phyloP scores from a whole-genome alignment of 1,284 basidiomycete species.

The Phlebopus sp. region DNA sequence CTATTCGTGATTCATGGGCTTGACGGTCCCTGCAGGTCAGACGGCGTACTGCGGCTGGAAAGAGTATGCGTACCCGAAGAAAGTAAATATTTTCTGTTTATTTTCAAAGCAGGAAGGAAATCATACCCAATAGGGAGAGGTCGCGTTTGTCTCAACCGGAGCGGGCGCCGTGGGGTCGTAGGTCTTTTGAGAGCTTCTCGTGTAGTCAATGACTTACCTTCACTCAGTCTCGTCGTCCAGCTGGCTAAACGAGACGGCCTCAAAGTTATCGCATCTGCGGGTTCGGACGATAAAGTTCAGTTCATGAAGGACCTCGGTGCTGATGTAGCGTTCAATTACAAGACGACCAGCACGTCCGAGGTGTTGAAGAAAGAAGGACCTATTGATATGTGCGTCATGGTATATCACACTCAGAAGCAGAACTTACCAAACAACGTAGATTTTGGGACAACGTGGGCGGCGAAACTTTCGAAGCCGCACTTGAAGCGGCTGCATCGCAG shows the following conservation, averaged over 20 bases:
- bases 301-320: slow-evolving; percentile 36
- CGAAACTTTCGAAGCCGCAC: slow-evolving; percentile 56
- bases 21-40: slow-evolving; percentile 9
- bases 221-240: slow-evolving; percentile 30
- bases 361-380: slow-evolving; percentile 24
- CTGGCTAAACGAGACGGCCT: slow-evolving; percentile 38
- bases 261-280: slow-evolving; percentile 39
- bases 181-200: slow-evolving; percentile 3
- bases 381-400: slow-evolving; percentile 17
- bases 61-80: slow-evolving; percentile 18
- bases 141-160: slow-evolving; percentile 11
- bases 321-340: slow-evolving; percentile 40
- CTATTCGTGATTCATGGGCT: background rate
- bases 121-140: slow-evolving; percentile 7
- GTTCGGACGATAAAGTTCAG: slow-evolving; percentile 39
- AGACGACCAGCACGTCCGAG: slow-evolving; percentile 29
- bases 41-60: slow-evolving; percentile 24
- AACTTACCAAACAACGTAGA: slow-evolving; percentile 23
- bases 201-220: background rate
- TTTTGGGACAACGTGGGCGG: slow-evolving; percentile 65
- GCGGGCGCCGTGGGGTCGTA: slow-evolving; percentile 25
- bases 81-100: slow-evolving; percentile 4
- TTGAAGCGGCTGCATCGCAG: slow-evolving; percentile 46
- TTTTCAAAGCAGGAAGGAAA: too few species aligned
- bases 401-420: background rate